These are phyloP conservation scores for Artomyces pyxidatus DNA, from an alignment of 768 basidiomycete genomes.

Conservation along the genomic window DNA sequence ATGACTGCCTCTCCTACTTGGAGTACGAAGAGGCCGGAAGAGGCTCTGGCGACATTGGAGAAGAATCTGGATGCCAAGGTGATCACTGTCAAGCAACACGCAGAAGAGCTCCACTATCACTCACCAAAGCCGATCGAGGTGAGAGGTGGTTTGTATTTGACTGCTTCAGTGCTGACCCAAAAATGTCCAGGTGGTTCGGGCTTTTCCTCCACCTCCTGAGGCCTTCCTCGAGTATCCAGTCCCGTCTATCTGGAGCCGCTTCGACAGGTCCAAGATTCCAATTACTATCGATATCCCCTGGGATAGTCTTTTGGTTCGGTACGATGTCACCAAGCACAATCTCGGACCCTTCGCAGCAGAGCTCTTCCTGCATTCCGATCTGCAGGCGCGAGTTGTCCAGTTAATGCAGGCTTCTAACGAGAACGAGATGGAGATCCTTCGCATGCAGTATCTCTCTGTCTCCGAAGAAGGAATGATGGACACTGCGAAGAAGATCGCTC, in stretches of 20 bases:
- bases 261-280: slow-evolving; percentile 32
- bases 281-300: slow-evolving; percentile 40
- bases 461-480: neutral
- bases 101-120: slow-evolving; percentile 53
- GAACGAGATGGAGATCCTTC: slow-evolving; percentile 20
- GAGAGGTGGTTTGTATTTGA: slow-evolving; percentile 11
- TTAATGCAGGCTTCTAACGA: slow-evolving; percentile 23
- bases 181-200: slow-evolving; percentile 7
- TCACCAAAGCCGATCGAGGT: slow-evolving; percentile 65
- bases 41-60: slow-evolving; percentile 58
- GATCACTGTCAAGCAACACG: slow-evolving; percentile 63
- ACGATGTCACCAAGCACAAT: slow-evolving; percentile 49
- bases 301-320: slow-evolving; percentile 54
- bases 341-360: slow-evolving; percentile 74
- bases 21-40: slow-evolving; percentile 61
- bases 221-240: slow-evolving; percentile 46
- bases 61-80: slow-evolving; percentile 66
- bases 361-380: slow-evolving; percentile 55
- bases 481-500: neutral
- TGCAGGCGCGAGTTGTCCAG: slow-evolving; percentile 40
- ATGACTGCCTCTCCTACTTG: slow-evolving; percentile 91
- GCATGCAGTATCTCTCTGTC: slow-evolving; percentile 8
- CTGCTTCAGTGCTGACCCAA: neutral
- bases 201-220: slow-evolving; percentile 31
- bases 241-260: slow-evolving; percentile 44